These are phyloP conservation scores for Climacium dendroides DNA, from an alignment of 225 moss, liverwort and hornwort species.

Conservation along the genomic window DNA sequence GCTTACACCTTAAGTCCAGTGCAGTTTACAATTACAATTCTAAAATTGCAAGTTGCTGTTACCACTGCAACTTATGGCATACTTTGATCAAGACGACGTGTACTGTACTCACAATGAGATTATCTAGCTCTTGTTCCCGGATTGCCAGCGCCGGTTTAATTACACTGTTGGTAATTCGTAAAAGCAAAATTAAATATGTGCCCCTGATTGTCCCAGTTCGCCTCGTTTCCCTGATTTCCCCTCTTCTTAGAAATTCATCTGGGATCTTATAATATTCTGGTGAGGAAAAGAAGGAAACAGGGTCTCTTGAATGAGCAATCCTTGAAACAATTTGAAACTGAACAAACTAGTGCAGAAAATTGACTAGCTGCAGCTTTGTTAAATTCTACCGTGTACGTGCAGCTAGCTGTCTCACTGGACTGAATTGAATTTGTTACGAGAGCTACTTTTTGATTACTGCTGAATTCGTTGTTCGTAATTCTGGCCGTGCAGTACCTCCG, in stretches of 20 bases:
- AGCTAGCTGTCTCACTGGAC: too few species aligned
- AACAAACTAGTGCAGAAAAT: neutral
- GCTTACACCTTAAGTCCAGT: neutral
- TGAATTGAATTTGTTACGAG: neutral
- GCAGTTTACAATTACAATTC: too few species aligned
- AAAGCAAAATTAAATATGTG: too few species aligned
- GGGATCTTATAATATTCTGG: neutral
- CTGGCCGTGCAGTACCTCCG: constrained; percentile 18
- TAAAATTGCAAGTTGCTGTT: neutral
- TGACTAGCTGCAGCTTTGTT: neutral
- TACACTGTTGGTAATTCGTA: too few species aligned
- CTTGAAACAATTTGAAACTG: neutral
- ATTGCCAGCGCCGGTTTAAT: neutral
- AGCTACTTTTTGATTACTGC: neutral
- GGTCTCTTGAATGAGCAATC: neutral
- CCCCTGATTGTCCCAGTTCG: too few species aligned
- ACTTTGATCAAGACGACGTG: neutral
- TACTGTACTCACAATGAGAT: too few species aligned
- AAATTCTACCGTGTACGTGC: neutral
- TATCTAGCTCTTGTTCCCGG: neutral
- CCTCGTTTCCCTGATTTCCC: neutral
- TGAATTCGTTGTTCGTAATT: neutral
- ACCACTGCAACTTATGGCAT: neutral
- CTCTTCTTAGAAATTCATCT: neutral
- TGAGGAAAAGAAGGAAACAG: neutral